phyloP scores from a whole-genome alignment of 1,139 yeast species.

The Meyerozyma guilliermondii region DNA sequence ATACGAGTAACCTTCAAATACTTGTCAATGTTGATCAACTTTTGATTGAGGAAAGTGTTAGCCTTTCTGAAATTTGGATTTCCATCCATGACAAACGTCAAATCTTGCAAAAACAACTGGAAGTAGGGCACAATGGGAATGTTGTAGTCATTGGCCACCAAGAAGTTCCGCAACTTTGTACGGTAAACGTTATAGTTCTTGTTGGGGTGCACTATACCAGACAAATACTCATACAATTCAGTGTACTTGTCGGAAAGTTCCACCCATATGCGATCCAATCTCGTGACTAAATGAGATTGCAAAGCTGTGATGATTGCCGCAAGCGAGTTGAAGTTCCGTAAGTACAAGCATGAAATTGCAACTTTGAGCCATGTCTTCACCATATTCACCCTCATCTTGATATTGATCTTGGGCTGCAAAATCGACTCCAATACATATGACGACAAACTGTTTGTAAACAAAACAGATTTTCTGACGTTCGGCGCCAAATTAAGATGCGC shows the following conservation, averaged over 20 bases:
- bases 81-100: slow-evolving; percentile 86
- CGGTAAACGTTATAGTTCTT: slow-evolving; percentile 79
- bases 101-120: slow-evolving; percentile 77
- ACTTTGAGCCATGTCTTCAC: slow-evolving; percentile 81
- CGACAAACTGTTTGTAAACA: slow-evolving; percentile 74
- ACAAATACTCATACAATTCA: slow-evolving; percentile 60
- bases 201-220: slow-evolving; percentile 74
- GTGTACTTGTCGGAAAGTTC: slow-evolving; percentile 62
- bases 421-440: slow-evolving; percentile 81
- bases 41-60: slow-evolving; percentile 52
- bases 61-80: slow-evolving; percentile 66
- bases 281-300: slow-evolving; percentile 74
- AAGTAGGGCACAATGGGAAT: slow-evolving; percentile 83
- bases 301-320: slow-evolving; percentile 86
- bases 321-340: slow-evolving; percentile 78
- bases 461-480: slow-evolving; percentile 63
- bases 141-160: slow-evolving; percentile 46
- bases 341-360: slow-evolving; percentile 74
- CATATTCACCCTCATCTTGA: slow-evolving; percentile 51
- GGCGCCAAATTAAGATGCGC: slow-evolving; percentile 63
- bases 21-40: slow-evolving; percentile 77
- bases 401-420: slow-evolving; percentile 46
- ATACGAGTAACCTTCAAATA: slow-evolving; percentile 69
- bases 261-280: slow-evolving; percentile 64
- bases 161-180: slow-evolving; percentile 54